These are phyloP conservation scores for Rachicladosporium sp. DNA, from an alignment of 2,329 filamentous ascomycete genomes.

Conservation along the genomic window DNA sequence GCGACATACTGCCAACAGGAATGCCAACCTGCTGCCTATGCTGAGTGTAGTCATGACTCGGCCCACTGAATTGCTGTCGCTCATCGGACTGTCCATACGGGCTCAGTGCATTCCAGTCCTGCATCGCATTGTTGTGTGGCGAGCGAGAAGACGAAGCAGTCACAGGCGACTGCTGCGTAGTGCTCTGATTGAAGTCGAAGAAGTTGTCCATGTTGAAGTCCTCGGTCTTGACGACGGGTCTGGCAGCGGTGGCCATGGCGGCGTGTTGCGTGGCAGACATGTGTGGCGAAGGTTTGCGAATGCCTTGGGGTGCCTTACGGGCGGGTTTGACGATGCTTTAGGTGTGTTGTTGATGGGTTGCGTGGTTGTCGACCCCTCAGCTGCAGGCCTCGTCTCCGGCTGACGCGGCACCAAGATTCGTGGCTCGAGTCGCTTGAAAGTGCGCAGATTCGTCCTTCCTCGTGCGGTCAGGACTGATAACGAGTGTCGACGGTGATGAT, in stretches of 20 bases:
- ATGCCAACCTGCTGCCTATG: conserved; percentile 94
- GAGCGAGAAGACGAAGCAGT: conserved; percentile 16
- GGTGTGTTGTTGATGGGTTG: too few species aligned
- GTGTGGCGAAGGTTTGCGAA: neutral
- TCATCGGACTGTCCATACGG: conserved; percentile 25
- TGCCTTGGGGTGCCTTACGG: too few species aligned
- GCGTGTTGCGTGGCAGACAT: conserved; percentile 2
- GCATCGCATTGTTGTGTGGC: conserved; percentile 1
- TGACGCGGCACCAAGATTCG: too few species aligned
- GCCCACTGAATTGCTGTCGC: conserved; percentile 32
- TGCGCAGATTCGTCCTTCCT: too few species aligned
- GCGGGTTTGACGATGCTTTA: too few species aligned
- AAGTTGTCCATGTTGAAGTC: conserved; percentile 28
- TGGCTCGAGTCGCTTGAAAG: too few species aligned
- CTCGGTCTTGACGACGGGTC: conserved; percentile 22
- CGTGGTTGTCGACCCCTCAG: too few species aligned
- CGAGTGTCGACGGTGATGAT: too few species aligned
- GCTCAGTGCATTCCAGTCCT: conserved; percentile 11
- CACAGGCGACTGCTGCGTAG: conserved; percentile 17
- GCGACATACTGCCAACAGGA: conserved; percentile 69
- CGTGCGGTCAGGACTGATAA: too few species aligned
- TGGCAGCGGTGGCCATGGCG: conserved; percentile 2
- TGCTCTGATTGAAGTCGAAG: conserved; percentile 28
- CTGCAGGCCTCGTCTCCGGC: too few species aligned
- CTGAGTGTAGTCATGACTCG: conserved; percentile 88